These are phyloP conservation scores for Batrachochytrium dendrobatidis DNA, from an alignment of 371 early-diverging fungal species.

Conservation along the genomic window DNA sequence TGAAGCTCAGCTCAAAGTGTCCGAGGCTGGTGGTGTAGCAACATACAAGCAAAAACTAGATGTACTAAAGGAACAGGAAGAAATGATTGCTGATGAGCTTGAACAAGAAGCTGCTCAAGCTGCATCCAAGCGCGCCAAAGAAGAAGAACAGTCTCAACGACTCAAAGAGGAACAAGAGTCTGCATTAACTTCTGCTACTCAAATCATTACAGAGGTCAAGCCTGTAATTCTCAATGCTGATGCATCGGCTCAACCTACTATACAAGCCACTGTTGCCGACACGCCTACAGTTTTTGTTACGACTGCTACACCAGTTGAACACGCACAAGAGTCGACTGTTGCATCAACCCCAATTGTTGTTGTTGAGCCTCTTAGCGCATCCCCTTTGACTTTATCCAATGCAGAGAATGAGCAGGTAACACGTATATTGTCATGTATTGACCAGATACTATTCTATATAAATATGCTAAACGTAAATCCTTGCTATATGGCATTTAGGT, in stretches of 20 bases:
- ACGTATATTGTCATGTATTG: too few relatives aligned
- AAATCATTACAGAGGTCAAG: not conserved
- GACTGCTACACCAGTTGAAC: not conserved
- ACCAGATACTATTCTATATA: too few relatives aligned
- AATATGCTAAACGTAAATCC: too few relatives aligned
- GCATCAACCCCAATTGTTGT: not conserved
- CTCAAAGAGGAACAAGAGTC: not conserved
- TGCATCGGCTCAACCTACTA: not conserved
- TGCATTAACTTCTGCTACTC: too few relatives aligned
- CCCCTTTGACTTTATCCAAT: not conserved
- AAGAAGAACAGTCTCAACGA: not conserved
- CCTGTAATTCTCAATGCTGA: not conserved
- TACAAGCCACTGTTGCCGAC: not conserved
- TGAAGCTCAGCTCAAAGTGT: conserved; percentile 77
- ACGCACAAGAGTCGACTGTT: not conserved
- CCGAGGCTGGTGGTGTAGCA: conserved; percentile 78
- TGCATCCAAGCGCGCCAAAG: not conserved
- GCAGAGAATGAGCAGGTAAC: too few relatives aligned
- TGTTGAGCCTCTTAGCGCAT: not conserved
- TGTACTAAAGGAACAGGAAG: conserved; percentile 90
- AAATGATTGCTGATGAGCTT: conserved; percentile 85
- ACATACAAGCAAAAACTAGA: conserved; percentile 90
- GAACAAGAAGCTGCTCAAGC: conserved; percentile 29
- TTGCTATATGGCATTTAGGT: too few relatives aligned
- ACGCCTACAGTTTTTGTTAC: not conserved